These are phyloP conservation scores for Cochlearia excelsa DNA, from an alignment of 345 rosid species.

Conservation along the genomic window DNA sequence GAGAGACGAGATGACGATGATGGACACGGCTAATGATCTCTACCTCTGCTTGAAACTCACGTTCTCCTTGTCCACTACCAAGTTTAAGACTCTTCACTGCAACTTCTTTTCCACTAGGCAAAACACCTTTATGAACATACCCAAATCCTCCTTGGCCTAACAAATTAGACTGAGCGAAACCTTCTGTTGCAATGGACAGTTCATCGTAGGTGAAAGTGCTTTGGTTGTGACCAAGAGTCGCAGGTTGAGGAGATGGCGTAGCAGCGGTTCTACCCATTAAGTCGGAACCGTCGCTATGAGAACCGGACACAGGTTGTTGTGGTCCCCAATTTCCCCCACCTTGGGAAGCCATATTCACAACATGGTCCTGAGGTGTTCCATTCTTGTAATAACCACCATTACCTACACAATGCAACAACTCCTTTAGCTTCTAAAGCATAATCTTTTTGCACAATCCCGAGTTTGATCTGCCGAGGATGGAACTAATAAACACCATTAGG, in stretches of 20 bases:
- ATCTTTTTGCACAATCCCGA: conserved; percentile 6
- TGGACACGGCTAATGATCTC: conserved; percentile 92
- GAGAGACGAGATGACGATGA: conserved; percentile 86
- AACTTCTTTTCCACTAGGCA: conserved; percentile 75
- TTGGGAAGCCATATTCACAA: conserved; percentile 37
- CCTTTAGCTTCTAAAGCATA: conserved; percentile 14
- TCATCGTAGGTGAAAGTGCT: conserved; percentile 68
- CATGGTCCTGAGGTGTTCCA: conserved; percentile 26
- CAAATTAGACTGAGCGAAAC: conserved; percentile 56
- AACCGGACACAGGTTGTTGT: conserved; percentile 30
- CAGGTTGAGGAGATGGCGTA: conserved; percentile 50
- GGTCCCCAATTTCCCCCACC: conserved; percentile 32
- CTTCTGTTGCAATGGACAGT: conserved; percentile 60
- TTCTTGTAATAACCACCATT: conserved; percentile 36
- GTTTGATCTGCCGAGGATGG: background rate
- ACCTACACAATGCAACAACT: conserved; percentile 31
- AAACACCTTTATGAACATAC: conserved; percentile 70
- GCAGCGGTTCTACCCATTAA: conserved; percentile 37
- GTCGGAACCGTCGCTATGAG: conserved; percentile 46
- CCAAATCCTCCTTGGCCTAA: conserved; percentile 92
- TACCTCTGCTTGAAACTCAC: conserved; percentile 84
- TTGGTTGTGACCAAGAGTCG: conserved; percentile 58
- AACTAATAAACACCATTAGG: background rate
- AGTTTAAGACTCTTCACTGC: conserved; percentile 80
- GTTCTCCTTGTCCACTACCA: conserved; percentile 77